Percentiles rank a stretch among this genome's conserved stretches.
phyloP scores from a whole-genome alignment of 306 rosid species.

The Lathyrus sativus region DNA sequence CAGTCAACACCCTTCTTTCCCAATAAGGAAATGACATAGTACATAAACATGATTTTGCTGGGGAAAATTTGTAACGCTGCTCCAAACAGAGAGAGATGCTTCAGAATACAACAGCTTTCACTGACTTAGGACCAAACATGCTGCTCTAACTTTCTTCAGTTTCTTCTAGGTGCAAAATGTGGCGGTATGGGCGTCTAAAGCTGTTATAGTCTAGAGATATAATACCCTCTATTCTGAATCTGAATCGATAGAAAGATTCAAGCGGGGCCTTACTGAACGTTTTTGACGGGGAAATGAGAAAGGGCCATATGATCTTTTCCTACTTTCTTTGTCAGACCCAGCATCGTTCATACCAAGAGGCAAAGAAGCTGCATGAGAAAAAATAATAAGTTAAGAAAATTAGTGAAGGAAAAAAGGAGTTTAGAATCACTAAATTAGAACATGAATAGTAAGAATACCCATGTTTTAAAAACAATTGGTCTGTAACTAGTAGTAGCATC shows the following conservation, averaged over 20 bases:
- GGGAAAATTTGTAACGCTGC: constrained; percentile 10
- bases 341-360: constrained; percentile 78
- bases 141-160: constrained; percentile 40
- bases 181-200: constrained; percentile 35
- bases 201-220: constrained; percentile 16
- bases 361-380: constrained; percentile 76
- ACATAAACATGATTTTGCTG: constrained; percentile 33
- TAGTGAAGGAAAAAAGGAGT: neutral
- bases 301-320: constrained; percentile 82
- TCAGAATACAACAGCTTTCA: constrained; percentile 36
- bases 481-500: no score
- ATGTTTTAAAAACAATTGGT: no score
- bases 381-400: constrained; percentile 43
- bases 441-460: neutral
- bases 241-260: constrained; percentile 74
- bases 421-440: constrained; percentile 6
- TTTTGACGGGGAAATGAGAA: constrained; percentile 98
- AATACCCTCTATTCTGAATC: constrained; percentile 71
- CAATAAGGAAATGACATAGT: constrained; percentile 19
- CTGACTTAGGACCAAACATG: constrained; percentile 42
- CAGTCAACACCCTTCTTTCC: constrained; percentile 37
- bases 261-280: constrained; percentile 83
- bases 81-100: constrained; percentile 37
- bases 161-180: constrained; percentile 42
- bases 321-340: constrained; percentile 65